These are phyloP conservation scores for Rhodamnia argentea DNA, from an alignment of 345 rosid species.

Conservation along the genomic window DNA sequence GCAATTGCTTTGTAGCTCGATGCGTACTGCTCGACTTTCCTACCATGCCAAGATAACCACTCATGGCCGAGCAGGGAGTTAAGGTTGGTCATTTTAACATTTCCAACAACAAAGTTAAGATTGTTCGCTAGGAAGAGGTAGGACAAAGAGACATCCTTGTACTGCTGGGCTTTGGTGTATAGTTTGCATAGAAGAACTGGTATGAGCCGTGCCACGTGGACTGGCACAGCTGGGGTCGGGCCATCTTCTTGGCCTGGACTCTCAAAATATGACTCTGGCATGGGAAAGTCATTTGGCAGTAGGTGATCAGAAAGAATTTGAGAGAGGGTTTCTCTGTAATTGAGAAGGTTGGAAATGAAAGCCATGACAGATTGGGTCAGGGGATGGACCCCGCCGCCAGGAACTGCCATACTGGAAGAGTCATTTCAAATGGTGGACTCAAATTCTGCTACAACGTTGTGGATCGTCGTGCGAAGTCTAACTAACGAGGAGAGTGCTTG, in stretches of 20 bases:
- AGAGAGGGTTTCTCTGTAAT: slow-evolving; percentile 38
- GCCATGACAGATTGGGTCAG: slow-evolving; percentile 55
- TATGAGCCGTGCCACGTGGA: slow-evolving; percentile 60
- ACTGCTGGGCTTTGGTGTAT: slow-evolving; percentile 50
- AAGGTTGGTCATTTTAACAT: slow-evolving; percentile 37
- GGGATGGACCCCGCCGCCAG: slow-evolving; percentile 74
- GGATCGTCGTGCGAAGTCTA: slow-evolving; percentile 41
- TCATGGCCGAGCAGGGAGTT: slow-evolving; percentile 55
- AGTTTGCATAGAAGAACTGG: slow-evolving; percentile 73
- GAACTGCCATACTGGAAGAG: slow-evolving; percentile 22
- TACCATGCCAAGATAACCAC: slow-evolving; percentile 47
- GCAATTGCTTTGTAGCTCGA: slow-evolving; percentile 51
- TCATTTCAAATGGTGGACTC: slow-evolving; percentile 47
- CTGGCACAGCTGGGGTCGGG: slow-evolving; percentile 17
- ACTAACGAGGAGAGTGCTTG: slow-evolving; percentile 46
- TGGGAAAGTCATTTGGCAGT: slow-evolving; percentile 9
- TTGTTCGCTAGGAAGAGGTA: slow-evolving; percentile 87
- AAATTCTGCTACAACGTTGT: slow-evolving; percentile 31
- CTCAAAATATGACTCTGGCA: slow-evolving; percentile 45
- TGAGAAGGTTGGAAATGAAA: slow-evolving; percentile 50
- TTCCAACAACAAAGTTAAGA: slow-evolving; percentile 46
- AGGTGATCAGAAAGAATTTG: slow-evolving; percentile 53
- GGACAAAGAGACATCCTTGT: slow-evolving; percentile 60
- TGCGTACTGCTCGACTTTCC: slow-evolving; percentile 47
- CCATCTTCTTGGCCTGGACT: slow-evolving; percentile 21